Percentiles rank a stretch among this genome's conserved stretches.
Conservation (phyloP, 2,329 filamentous ascomycete species). For the Blastomyces gilchristii region DNA sequence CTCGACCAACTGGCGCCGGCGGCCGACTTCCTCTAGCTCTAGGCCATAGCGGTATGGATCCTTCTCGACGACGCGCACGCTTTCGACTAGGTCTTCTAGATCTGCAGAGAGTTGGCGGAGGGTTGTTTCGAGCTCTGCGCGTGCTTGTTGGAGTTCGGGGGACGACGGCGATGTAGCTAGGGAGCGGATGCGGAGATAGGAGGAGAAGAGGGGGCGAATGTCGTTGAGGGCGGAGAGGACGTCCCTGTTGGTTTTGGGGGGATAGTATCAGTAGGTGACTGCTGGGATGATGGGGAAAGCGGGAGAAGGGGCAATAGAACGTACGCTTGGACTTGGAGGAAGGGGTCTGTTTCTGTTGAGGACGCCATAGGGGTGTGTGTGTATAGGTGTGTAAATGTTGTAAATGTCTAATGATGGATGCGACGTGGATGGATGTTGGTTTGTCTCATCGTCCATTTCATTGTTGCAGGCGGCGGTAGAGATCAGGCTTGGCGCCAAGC, state of each 20-base stretch:
- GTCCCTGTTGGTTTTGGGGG: conserved; percentile 50
- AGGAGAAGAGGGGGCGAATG: conserved; percentile 79
- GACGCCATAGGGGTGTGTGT: conserved; percentile 20
- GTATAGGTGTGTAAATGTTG: neutral
- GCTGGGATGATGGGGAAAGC: conserved; percentile 6
- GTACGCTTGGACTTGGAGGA: conserved; percentile 41
- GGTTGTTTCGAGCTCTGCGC: conserved; percentile 67
- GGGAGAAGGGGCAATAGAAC: conserved; percentile 13
- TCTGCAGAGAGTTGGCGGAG: conserved; percentile 69
- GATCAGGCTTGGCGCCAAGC: conserved; percentile 1
- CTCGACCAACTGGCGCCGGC: conserved; percentile 70
- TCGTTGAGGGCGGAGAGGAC: conserved; percentile 72
- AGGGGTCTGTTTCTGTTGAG: conserved; percentile 30
- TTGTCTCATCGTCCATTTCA: neutral
- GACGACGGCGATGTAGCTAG: conserved; percentile 61
- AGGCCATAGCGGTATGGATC: conserved; percentile 82
- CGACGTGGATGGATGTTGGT: conserved; percentile 7
- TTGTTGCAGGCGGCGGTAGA: neutral
- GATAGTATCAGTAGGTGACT: neutral
- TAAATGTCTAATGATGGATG: no score
- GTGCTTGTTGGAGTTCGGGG: conserved; percentile 56
- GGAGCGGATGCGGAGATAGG: conserved; percentile 90
- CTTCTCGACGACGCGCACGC: conserved; percentile 76
- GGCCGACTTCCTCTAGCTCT: conserved; percentile 67
- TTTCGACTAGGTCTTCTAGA: conserved; percentile 76